Evolutionary conservation across 2,329 filamentous ascomycete genomes (phyloP), one percentile per base, ranked within the genome.

Genomic region (Paraphoma chrysanthemicola): DNA sequence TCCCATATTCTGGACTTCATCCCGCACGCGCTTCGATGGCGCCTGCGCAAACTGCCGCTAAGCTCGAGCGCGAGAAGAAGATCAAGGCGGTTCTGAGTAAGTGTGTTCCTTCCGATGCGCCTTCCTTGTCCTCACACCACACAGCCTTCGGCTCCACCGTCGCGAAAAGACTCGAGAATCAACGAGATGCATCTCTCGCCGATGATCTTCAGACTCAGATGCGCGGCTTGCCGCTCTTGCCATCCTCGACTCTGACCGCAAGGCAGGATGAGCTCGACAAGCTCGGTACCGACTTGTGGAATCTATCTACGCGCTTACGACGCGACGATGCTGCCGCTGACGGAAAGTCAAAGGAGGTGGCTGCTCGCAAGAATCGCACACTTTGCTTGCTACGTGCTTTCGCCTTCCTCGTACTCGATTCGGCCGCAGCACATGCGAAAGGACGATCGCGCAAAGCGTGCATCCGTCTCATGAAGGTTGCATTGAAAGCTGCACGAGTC

Each of bases 331-430:
- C 46, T 3, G 50, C 44, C 0, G 9, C 39, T 1, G 43, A 55
- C 18, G 53, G 44, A 6, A 78, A 74, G 38, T 75, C 79, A 7
- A 69, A 80, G 48, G 68, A 72, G 4, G 63, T 71, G 14, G 46
- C 44, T 1, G 41, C 51, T 7, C 73, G 58, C 54, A 67, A 28
- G 43, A 64, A 58, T 45, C 55, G 51, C 47, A 56, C 49, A 42
- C 18, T 76, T 2, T 61, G 66, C 46, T 57, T 76, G 71, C 75
- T 83, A 5, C 81, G 83, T 39, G 77, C 80, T 5, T 83, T 93
- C 64, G 85, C 90, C 0, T 92, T 91, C 67, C 77, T 88, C 12
- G 75, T 94, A 53, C 79, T 96, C 12, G 86, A 89, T 43, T 78
- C 70, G 1, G 70, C 67, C 28, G 63, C 63, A n/a, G 51, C 58